Base-by-base conservation (phyloP, 169 alveolate genomes). In the Plasmodium malariae region DNA sequence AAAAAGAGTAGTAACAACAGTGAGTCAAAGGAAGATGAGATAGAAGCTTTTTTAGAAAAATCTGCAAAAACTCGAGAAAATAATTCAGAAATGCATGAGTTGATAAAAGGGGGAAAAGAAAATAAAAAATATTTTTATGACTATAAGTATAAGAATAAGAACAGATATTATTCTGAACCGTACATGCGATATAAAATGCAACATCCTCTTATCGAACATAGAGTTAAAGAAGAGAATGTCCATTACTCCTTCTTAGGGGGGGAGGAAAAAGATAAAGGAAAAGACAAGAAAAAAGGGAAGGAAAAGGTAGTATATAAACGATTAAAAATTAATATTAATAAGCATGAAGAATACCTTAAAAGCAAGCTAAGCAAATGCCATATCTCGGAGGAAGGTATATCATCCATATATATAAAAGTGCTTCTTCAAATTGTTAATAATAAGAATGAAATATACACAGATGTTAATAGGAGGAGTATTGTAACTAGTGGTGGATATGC, bases 261-360 rank as follows among this genome's bases (percentile, higher is more conserved):
- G 49, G 17, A 68, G 54, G 45, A 67, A 6, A 2, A 34, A 19
- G 37, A 63, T 32, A 24, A 26, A 26, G 24, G 30, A 63, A 63
- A 36, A n/a, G 43, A 19, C 14, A 30, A 63, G 19, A 1, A 26
- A n/a, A 6, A 2, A 63, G 28, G 24, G 12, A 19, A 51, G 26
- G 59, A 86, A 68, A 70, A 86, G 2, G 60, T 36, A 12, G 17
- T 86, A 24, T 40, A 86, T 37, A 86, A 59, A 24, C 57, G 76
- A 28, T 43, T 86, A 14, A 86, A 86, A 70, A 70, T 86, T 24
- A 86, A 30, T 21, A 48, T 86, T 6, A 86, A 86, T 54, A 70
- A 62, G 43, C 34, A 86, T 57, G 87, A 86, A 36, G 87, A 86
- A 11, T 70, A 70, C 26, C 60, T 86, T 7, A 86, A 86, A 45